Conservation (phyloP, 495 filamentous ascomycete species). For the Trichocladium antarcticum region DNA sequence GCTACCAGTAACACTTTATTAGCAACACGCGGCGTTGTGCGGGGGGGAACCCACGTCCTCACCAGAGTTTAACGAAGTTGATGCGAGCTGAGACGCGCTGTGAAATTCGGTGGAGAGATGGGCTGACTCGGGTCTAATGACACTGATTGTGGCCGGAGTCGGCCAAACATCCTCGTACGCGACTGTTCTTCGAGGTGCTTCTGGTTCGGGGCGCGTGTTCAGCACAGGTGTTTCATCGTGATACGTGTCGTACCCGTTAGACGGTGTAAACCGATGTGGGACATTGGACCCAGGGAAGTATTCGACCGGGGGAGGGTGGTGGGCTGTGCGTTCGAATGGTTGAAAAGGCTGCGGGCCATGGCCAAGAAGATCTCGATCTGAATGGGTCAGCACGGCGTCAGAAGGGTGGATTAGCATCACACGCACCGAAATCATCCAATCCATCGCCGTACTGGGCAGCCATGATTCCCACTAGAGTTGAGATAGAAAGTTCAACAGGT, state of each 20-base stretch:
- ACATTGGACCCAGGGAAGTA: constrained; percentile 5
- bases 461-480: neutral
- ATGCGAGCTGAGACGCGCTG: neutral
- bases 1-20: neutral
- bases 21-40: neutral
- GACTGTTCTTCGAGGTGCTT: neutral
- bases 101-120: neutral
- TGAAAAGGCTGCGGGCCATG: neutral
- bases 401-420: too few relatives aligned
- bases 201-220: neutral
- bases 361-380: constrained; percentile 17
- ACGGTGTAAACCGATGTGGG: neutral
- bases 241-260: neutral
- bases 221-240: neutral
- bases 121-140: neutral
- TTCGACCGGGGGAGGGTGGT: neutral
- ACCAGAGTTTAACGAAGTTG: neutral
- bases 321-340: neutral
- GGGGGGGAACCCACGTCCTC: neutral
- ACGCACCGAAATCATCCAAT: constrained; percentile 28
- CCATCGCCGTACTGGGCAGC: constrained; percentile 4
- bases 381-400: neutral
- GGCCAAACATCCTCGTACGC: neutral
- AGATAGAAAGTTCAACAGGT: too few relatives aligned
- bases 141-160: neutral